phyloP scores from a whole-genome alignment of 2,329 filamentous ascomycete species.

The Lasiodiplodia theobromae region DNA sequence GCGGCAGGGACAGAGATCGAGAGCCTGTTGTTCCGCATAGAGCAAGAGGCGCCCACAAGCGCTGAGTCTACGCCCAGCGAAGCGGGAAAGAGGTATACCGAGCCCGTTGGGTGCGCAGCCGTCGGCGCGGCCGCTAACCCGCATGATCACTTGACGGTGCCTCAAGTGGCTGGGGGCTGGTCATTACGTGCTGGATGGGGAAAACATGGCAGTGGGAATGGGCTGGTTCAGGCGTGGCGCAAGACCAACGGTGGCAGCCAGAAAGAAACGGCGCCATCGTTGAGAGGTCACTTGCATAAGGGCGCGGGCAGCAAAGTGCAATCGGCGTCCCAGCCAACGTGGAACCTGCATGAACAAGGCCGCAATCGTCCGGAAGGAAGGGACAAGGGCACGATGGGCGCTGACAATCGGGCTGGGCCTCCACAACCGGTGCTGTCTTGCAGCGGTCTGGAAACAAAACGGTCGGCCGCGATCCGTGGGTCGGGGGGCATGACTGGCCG shows the following conservation, averaged over 20 bases:
- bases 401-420: not conserved
- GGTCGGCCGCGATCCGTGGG: slow-evolving; percentile 23
- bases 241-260: slow-evolving; percentile 10
- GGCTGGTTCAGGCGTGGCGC: slow-evolving; percentile 15
- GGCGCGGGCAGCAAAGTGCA: slow-evolving; percentile 14
- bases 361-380: slow-evolving; percentile 17
- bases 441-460: slow-evolving; percentile 26
- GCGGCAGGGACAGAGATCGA: not conserved
- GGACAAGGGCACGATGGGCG: not conserved
- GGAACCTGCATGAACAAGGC: slow-evolving; percentile 2
- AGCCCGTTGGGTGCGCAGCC: slow-evolving; percentile 1
- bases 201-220: not conserved
- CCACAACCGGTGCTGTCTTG: not conserved
- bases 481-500: slow-evolving; percentile 13
- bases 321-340: not conserved
- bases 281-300: slow-evolving; percentile 21
- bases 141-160: slow-evolving; percentile 11
- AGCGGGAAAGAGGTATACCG: not conserved
- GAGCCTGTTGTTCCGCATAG: not conserved
- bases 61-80: not conserved
- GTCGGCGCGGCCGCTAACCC: slow-evolving; percentile 16
- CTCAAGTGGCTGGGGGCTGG: slow-evolving; percentile 1
- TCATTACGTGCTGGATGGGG: slow-evolving; percentile 11
- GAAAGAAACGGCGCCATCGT: slow-evolving; percentile 14
- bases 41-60: not conserved